Conservation (phyloP, 2,329 filamentous ascomycete genomes). For the Colletotrichum costaricense region DNA sequence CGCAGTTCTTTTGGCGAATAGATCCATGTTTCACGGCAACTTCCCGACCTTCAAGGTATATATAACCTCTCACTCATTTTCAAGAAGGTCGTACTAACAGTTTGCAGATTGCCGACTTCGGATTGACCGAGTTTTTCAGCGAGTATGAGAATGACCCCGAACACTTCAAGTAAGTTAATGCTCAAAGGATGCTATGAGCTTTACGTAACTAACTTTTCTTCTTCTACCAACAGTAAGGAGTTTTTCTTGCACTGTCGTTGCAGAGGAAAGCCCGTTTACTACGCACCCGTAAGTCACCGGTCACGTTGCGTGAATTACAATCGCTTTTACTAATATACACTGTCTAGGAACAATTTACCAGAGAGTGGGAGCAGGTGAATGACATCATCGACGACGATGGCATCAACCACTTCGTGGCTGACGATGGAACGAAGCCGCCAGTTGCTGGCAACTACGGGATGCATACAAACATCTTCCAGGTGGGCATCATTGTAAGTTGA, state of each 20-base stretch:
- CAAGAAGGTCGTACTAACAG: neutral
- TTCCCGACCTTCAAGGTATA: conserved; percentile 33
- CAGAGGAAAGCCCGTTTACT: conserved; percentile 19
- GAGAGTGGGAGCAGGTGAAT: conserved; percentile 31
- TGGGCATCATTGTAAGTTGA: conserved; percentile 33
- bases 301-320: neutral
- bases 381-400: neutral
- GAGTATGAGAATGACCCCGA: neutral
- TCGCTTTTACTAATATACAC: neutral
- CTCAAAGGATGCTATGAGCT: neutral
- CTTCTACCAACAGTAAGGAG: neutral
- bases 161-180: conserved; percentile 18
- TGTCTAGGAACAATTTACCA: conserved; percentile 36
- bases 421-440: conserved; percentile 4
- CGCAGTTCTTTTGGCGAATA: conserved; percentile 7
- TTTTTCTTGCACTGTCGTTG: conserved; percentile 26
- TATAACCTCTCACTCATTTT: neutral
- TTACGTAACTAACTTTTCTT: neutral
- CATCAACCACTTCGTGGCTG: conserved; percentile 7
- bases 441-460: conserved; percentile 38
- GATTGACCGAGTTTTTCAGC: conserved; percentile 15
- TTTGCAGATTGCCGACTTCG: conserved; percentile 29
- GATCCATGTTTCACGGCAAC: neutral
- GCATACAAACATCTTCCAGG: conserved; percentile 36
- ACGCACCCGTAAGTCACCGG: conserved; percentile 19